Base-by-base conservation (phyloP, 1,284 basidiomycete species). In the Tilletia horrida region DNA sequence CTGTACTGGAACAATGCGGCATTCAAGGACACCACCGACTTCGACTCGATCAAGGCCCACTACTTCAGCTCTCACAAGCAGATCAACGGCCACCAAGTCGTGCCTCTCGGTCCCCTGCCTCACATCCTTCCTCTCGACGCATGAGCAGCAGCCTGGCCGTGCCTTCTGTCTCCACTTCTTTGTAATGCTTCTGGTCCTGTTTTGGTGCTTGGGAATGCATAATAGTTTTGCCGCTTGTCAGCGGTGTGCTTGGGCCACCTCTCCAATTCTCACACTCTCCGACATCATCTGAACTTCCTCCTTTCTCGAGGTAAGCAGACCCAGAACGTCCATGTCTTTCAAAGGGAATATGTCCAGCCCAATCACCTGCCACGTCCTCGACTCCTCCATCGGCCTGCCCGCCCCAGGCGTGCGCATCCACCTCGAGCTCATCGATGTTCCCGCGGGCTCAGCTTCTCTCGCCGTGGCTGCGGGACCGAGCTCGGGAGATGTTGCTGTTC, bases 281-380 rank as follows among this genome's bases (percentile, higher is more conserved):
- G 35, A 40, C 11, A 40, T 6, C 35, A 40, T 40, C n/a, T n/a
- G n/a, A n/a, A n/a, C n/a, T n/a, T n/a, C n/a, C n/a, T n/a, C n/a
- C 35, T 6, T 40, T 40, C 35, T 40, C 35, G 35, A 40, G 35
- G 35, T 6, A n/a, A n/a, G n/a, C n/a, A n/a, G n/a, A n/a, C n/a
- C n/a, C 35, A 40, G 6, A 40, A 40, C 35, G 35, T 6, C 35
- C 35, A 40, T 11, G 11, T 40, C 35, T 40, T 4, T n/a, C n/a
- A n/a, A 4, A 40, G 6, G 35, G 11, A 11, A 40, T 75, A 48
- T 81, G 87, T 76, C 91, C 91, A 1, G 55, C 55, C 90, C 91
- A 1, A 90, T 95, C 69, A 95, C 93, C 44, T 94, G 93, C 81
- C 92, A 95, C 75, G 92, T 95, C 14, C 88, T 95, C 68, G 92